Evolutionary conservation across 164 flowering plant genomes (phyloP).

Genomic region (Chimonanthus salicifolius): DNA sequence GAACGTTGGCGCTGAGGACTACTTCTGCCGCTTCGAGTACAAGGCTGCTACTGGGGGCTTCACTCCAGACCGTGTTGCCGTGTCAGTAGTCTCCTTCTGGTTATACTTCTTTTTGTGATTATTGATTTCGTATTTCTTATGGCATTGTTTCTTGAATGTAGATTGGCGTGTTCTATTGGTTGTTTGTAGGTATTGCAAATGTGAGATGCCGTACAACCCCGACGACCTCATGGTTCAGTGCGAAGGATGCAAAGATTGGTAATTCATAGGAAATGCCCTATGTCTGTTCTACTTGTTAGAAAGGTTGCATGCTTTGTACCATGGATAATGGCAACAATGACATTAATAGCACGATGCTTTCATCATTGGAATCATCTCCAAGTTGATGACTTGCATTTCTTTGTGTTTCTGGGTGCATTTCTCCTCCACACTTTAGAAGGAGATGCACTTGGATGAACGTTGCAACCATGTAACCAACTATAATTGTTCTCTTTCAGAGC

Average conservation of each 20-base stretch:
- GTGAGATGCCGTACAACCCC: slow-evolving; percentile 25
- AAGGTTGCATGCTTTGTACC: neutral
- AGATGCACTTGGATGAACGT: too few species aligned
- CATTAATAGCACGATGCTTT: too few species aligned
- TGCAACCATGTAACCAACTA: too few species aligned
- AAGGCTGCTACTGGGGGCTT: slow-evolving; percentile 58
- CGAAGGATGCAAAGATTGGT: slow-evolving; percentile 24
- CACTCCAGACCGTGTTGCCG: slow-evolving; percentile 61
- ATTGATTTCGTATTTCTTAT: neutral
- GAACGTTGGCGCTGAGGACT: slow-evolving; percentile 57
- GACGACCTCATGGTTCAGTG: slow-evolving; percentile 24
- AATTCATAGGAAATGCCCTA: neutral
- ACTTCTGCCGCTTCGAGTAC: slow-evolving; percentile 58
- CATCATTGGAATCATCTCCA: too few species aligned
- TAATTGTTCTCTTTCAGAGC: too few species aligned
- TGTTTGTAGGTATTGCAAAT: slow-evolving; percentile 17
- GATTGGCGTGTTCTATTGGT: neutral
- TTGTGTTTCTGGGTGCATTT: too few species aligned
- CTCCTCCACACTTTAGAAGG: too few species aligned
- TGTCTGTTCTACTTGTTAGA: neutral
- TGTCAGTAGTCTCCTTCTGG: slow-evolving; percentile 31
- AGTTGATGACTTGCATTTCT: too few species aligned
- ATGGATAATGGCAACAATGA: too few species aligned
- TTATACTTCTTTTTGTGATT: neutral
- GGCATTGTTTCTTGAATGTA: neutral